Percentiles rank a stretch among this genome's conserved stretches.
These are phyloP conservation scores for Candida endomychidarum DNA, from an alignment of 805 yeast genomes.

Conservation along the genomic window DNA sequence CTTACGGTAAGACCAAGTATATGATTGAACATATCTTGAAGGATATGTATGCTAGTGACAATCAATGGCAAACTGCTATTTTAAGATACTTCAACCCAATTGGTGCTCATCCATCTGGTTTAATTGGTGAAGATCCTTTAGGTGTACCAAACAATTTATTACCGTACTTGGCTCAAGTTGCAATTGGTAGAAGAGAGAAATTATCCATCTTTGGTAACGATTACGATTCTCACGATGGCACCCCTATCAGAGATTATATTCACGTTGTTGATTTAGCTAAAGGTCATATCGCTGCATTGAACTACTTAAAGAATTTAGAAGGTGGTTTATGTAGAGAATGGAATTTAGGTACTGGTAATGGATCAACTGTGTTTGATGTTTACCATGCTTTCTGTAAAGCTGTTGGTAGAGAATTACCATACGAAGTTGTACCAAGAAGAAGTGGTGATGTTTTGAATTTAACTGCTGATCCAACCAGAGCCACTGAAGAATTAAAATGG, in stretches of 20 bases:
- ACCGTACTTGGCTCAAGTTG: conserved; percentile 77
- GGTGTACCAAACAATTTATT: conserved; percentile 76
- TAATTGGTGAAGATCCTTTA: conserved; percentile 77
- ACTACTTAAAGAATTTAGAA: conserved; percentile 42
- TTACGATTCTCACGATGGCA: conserved; percentile 71
- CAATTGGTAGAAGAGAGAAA: conserved; percentile 66
- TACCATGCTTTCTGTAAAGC: conserved; percentile 63
- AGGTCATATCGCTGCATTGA: conserved; percentile 74
- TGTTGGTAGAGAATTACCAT: conserved; percentile 63
- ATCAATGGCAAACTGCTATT: conserved; percentile 54
- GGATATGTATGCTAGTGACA: conserved; percentile 51
- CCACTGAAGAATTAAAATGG: conserved; percentile 68
- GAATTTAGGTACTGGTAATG: conserved; percentile 82
- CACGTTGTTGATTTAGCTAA: conserved; percentile 78
- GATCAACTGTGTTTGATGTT: conserved; percentile 76
- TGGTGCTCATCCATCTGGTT: conserved; percentile 83
- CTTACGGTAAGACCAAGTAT: conserved; percentile 74
- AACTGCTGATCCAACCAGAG: conserved; percentile 70
- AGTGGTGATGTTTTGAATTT: conserved; percentile 76
- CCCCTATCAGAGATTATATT: conserved; percentile 79
- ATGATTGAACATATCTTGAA: conserved; percentile 61
- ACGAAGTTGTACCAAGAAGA: conserved; percentile 64
- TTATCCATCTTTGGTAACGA: conserved; percentile 71
- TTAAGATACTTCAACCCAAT: conserved; percentile 81
- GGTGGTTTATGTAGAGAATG: conserved; percentile 67